Percentiles rank a stretch among this genome's conserved stretches.
Conservation (phyloP, 202 grass and related monocot species). For the Musa balbisiana region DNA sequence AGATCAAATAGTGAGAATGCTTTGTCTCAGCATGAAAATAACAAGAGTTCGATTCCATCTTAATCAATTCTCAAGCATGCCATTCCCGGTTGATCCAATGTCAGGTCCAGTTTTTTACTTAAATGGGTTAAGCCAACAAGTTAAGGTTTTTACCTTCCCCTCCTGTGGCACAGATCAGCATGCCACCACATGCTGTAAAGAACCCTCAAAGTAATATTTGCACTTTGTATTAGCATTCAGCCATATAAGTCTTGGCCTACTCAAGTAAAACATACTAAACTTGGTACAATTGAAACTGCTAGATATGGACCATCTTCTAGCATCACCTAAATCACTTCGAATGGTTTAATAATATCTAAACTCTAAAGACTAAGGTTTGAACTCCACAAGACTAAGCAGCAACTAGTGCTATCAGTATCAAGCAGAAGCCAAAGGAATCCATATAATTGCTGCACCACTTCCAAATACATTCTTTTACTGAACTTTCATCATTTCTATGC, state of each 20-base stretch:
- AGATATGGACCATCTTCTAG: no score
- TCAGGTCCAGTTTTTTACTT: no score
- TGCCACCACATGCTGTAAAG: background rate
- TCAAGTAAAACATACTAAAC: no score
- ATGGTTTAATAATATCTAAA: background rate
- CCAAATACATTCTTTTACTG: background rate
- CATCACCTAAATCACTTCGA: background rate
- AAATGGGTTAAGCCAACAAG: no score
- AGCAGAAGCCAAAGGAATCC: background rate
- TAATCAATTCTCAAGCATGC: background rate
- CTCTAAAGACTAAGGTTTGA: background rate
- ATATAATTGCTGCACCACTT: background rate
- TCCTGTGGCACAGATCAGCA: no score
- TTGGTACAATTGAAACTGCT: no score
- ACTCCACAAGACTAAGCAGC: background rate
- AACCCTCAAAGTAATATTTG: background rate
- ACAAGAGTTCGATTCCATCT: background rate
- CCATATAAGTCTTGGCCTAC: background rate
- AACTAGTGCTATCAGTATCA: background rate
- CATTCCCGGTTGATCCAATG: background rate
- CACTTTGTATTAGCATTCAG: background rate
- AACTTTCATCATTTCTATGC: background rate
- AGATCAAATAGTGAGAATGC: background rate
- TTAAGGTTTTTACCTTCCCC: no score
- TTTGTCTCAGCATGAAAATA: background rate